Conservation (phyloP, 2,329 filamentous ascomycete species). For the Phyllosticta capitalensis region DNA sequence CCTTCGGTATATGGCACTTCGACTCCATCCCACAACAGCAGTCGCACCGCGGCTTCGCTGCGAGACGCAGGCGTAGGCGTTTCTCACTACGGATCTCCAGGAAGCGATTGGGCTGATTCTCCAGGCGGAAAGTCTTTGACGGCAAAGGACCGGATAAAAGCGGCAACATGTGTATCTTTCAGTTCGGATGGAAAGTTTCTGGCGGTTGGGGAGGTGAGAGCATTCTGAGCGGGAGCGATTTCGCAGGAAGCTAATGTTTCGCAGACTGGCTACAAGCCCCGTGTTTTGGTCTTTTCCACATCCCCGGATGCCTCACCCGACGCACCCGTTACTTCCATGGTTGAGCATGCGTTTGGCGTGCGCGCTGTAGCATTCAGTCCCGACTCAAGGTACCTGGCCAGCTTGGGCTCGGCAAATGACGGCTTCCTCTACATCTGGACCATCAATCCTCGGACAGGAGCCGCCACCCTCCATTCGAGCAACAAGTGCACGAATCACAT, state of each 20-base stretch:
- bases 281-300: slow-evolving; percentile 82
- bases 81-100: slow-evolving; percentile 37
- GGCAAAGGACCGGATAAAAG: slow-evolving; percentile 85
- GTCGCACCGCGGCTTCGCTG: slow-evolving; percentile 47
- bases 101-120: slow-evolving; percentile 48
- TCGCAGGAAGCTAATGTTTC: slow-evolving; percentile 20
- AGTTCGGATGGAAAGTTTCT: slow-evolving; percentile 80
- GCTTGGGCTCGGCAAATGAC: slow-evolving; percentile 80
- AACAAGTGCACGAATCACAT: slow-evolving; percentile 89
- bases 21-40: slow-evolving; percentile 47
- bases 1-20: slow-evolving; percentile 43
- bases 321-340: slow-evolving; percentile 71
- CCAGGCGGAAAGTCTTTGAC: slow-evolving; percentile 65
- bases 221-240: background rate
- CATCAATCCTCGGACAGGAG: slow-evolving; percentile 71
- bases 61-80: slow-evolving; percentile 39
- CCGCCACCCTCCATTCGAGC: slow-evolving; percentile 68
- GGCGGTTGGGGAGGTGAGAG: slow-evolving; percentile 71
- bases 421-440: slow-evolving; percentile 90
- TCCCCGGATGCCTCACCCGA: slow-evolving; percentile 68
- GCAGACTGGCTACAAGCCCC: slow-evolving; percentile 78
- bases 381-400: slow-evolving; percentile 78
- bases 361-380: slow-evolving; percentile 81
- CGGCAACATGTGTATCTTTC: slow-evolving; percentile 80
- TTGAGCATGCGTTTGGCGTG: slow-evolving; percentile 85